Conservation (phyloP, 208 protist species). For the Histomonas meleagridis region DNA sequence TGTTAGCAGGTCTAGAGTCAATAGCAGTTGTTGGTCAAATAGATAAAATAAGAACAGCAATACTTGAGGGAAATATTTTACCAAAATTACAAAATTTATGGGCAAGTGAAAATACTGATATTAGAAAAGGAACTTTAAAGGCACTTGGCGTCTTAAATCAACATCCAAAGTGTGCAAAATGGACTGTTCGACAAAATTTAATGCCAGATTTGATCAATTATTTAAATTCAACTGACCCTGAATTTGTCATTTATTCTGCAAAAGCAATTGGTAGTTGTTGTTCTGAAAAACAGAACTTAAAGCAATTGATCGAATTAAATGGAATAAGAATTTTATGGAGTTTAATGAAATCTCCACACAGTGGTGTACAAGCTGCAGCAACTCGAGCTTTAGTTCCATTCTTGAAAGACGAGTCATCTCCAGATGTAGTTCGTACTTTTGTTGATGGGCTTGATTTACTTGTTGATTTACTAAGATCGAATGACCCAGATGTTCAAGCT, state of each 20-base stretch:
- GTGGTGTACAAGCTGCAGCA: constrained; percentile 11
- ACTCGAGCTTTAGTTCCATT: constrained; percentile 12
- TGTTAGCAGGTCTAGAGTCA: neutral
- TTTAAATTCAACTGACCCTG: neutral
- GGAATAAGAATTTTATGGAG: neutral
- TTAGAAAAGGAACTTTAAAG: neutral
- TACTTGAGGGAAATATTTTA: neutral
- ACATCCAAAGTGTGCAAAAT: neutral
- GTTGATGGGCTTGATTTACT: constrained; percentile 6
- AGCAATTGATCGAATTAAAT: neutral
- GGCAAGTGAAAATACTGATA: neutral
- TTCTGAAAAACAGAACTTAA: neutral
- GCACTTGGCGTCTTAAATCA: neutral
- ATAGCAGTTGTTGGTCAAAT: neutral
- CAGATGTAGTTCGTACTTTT: neutral
- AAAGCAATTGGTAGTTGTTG: constrained; percentile 18
- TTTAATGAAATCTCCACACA: neutral
- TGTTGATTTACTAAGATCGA: neutral
- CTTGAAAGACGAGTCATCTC: neutral
- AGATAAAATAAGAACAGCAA: neutral
- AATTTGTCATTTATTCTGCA: neutral
- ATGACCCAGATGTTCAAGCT: constrained; percentile 17
- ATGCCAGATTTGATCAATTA: neutral
- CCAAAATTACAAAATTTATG: neutral
- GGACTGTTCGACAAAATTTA: neutral